These are phyloP conservation scores for Candida sp. DNA, from an alignment of 1,139 yeast genomes.

Conservation along the genomic window DNA sequence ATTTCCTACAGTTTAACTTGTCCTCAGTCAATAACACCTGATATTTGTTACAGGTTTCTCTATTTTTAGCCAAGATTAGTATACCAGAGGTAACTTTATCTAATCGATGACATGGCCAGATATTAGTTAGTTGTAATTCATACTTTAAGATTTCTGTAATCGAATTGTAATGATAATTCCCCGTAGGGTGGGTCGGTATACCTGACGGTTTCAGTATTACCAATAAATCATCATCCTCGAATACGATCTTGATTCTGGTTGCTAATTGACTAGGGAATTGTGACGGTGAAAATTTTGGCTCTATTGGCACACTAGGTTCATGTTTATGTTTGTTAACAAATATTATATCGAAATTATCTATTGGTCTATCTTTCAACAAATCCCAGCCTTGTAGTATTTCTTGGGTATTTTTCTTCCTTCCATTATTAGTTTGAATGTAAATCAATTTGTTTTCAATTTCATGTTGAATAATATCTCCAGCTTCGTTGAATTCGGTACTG, in stretches of 20 bases:
- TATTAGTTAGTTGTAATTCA: conserved; percentile 26
- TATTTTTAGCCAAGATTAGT: conserved; percentile 53
- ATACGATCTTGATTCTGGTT: conserved; percentile 35
- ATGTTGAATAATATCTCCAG: conserved; percentile 15
- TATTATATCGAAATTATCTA: conserved; percentile 49
- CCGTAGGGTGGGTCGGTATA: conserved; percentile 79
- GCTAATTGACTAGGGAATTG: conserved; percentile 6
- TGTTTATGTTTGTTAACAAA: conserved; percentile 52
- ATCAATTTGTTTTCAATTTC: conserved; percentile 24
- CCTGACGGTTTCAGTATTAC: conserved; percentile 77
- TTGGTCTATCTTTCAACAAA: conserved; percentile 15
- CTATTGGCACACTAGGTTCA: conserved; percentile 52
- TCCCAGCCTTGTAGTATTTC: conserved; percentile 19
- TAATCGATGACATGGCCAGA: conserved; percentile 64
- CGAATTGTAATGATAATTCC: conserved; percentile 58
- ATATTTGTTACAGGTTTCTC: conserved; percentile 38
- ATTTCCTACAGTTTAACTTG: conserved; percentile 36
- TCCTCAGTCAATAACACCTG: conserved; percentile 38
- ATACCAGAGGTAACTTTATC: conserved; percentile 79
- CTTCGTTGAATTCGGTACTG: conserved; percentile 42
- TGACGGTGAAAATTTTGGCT: conserved; percentile 11
- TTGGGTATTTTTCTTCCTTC: conserved; percentile 12
- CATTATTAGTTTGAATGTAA: conserved; percentile 20
- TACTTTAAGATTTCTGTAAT: conserved; percentile 54
- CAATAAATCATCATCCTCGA: conserved; percentile 45